Base-by-base conservation (phyloP, 129 eudicot species). In the Flaveria robusta region DNA sequence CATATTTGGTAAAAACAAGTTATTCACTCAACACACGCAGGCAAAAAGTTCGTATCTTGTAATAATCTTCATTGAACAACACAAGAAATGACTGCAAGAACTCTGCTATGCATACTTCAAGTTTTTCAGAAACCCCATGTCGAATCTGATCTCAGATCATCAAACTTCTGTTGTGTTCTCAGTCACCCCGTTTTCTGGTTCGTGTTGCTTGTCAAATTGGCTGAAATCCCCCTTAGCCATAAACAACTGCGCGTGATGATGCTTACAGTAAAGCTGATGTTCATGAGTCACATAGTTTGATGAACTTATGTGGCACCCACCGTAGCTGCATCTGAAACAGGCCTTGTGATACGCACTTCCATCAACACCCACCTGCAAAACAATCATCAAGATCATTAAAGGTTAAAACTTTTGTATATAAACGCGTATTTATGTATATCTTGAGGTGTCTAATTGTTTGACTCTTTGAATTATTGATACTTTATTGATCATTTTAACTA, bases 221-320 rank as follows among this genome's bases (percentile, higher is more conserved):
- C 91, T 89, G 76, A 86, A 89, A 76, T 84, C 76, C 24, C 95
- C 95, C 79, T 86, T 89, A 5, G 84, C 84, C 87, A 82, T 86
- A 80, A 89, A 89, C 16, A 89, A 85, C 51, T 89, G 95, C 0
- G 87, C 80, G 34, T 85, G 86, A 74, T 89, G 95, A 73, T 89
- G 95, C 82, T 82, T 83, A 74, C 95, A 89, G 74, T 82, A 89
- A 34, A 89, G 83, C 43, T 75, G 89, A 20, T 86, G 91, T 70
- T 89, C 95, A n/a, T 89, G 95, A 3, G 89, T 83, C 60, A 86
- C 89, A 63, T 84, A 89, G 82, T 86, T 83, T 64, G 95, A 89
- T 55, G 95, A 79, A 80, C 86, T 89, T 74, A 89, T 77, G 50
- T 80, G 77, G 67, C 95, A 89, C n/a, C 95, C 91, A 9, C 95